A percentile compares a stretch with the other conserved stretches of the same genome.
These are phyloP conservation scores for Volvariella volvacea DNA, from an alignment of 1,284 basidiomycete species.

Conservation along the genomic window DNA sequence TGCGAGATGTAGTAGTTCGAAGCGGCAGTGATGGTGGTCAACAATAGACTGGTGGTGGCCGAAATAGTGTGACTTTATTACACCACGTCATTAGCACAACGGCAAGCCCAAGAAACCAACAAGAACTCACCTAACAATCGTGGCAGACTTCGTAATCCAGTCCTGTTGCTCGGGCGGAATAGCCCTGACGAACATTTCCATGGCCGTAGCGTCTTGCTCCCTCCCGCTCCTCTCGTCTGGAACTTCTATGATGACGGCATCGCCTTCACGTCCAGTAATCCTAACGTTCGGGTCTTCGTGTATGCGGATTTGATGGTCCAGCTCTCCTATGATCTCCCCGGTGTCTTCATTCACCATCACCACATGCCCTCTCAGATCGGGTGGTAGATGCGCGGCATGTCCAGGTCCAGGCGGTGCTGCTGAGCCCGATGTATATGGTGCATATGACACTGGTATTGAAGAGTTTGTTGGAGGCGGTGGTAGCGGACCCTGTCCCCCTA, in stretches of 20 bases:
- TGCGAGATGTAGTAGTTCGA: slow-evolving; percentile 59
- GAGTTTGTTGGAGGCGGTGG: slow-evolving; percentile 1
- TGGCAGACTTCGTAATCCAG: slow-evolving; percentile 67
- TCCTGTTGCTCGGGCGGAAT: slow-evolving; percentile 66
- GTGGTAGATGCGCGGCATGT: slow-evolving; percentile 9
- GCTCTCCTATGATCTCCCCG: slow-evolving; percentile 69
- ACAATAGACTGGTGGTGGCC: slow-evolving; percentile 55
- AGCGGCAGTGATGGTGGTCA: slow-evolving; percentile 55
- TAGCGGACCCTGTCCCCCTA: background rate
- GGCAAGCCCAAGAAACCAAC: background rate
- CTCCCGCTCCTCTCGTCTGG: slow-evolving; percentile 35
- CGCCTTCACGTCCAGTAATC: slow-evolving; percentile 43
- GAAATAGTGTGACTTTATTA: slow-evolving; percentile 58
- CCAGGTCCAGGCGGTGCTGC: background rate
- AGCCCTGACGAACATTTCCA: slow-evolving; percentile 49
- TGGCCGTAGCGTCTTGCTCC: slow-evolving; percentile 35
- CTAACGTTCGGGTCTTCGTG: slow-evolving; percentile 50
- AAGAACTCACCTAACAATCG: slow-evolving; percentile 54
- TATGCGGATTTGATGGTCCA: slow-evolving; percentile 54
- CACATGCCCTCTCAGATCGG: slow-evolving; percentile 59
- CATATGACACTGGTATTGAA: background rate
- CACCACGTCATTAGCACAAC: background rate
- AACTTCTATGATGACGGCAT: slow-evolving; percentile 72
- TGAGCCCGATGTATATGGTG: background rate
- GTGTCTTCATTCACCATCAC: slow-evolving; percentile 71